phyloP scores from a whole-genome alignment of 176 grass and related monocot genomes.

The Musa acuminata region DNA sequence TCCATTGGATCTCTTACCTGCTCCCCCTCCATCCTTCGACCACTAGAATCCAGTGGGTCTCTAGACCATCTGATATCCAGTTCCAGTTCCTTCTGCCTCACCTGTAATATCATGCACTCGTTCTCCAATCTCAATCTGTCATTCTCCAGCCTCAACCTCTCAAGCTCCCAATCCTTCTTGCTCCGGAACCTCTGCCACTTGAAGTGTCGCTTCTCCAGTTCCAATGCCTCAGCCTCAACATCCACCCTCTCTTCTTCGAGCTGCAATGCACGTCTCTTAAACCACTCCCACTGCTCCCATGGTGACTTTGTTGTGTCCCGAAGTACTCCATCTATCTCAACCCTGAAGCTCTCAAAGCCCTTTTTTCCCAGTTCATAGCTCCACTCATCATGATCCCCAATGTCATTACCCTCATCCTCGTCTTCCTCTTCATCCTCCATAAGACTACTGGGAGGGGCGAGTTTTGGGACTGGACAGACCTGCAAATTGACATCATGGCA shows the following conservation, averaged over 20 bases:
- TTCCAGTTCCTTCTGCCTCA: conserved; percentile 19
- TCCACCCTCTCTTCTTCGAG: conserved; percentile 19
- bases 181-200: conserved; percentile 29
- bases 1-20: conserved; percentile 7
- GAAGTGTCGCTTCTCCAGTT: conserved; percentile 17
- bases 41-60: neutral
- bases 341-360: neutral
- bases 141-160: conserved; percentile 20
- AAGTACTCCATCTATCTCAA: conserved; percentile 6
- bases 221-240: conserved; percentile 12
- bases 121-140: conserved; percentile 28
- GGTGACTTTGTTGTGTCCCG: neutral
- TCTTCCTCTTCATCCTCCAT: neutral
- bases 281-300: conserved; percentile 18
- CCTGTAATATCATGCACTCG: conserved; percentile 13
- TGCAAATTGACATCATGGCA: conserved; percentile 2
- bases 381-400: neutral
- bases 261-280: conserved; percentile 6
- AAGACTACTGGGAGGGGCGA: neutral
- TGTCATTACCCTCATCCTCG: neutral
- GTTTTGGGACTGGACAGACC: neutral
- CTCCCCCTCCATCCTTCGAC: neutral
- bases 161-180: conserved; percentile 27
- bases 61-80: neutral
- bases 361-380: neutral